Base-by-base conservation (phyloP, 73 alveolate species). In the Stentor roeselii region DNA sequence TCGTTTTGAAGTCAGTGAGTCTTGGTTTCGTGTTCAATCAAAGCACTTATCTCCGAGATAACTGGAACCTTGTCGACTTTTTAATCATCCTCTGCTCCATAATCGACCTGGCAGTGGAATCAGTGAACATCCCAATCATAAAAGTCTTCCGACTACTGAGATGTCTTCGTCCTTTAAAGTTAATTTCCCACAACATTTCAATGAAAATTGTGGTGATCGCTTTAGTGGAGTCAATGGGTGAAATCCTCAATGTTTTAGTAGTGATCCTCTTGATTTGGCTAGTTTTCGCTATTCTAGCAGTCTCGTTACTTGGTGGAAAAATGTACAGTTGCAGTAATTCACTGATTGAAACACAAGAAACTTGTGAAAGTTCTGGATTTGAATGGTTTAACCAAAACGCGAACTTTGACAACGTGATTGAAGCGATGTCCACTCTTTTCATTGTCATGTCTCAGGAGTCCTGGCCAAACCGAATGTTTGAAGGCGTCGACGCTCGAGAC, bases 391-490 rank as follows among this genome's bases (percentile, higher is more conserved):
- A 83, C 60, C 91, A 78, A 34, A 92, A 85, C 39, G 83, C 90
- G 61, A 92, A 96, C 86, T 97, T 91, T 89, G 98, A 97, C 82
- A 93, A 91, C 83, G 97, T 97, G 6, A 94, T 92, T 3, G 83
- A 90, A 58, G 96, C 98, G 3, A 86, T 97, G 94, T 61, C 96
- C 3, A 92, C 98, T 38, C 86, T 97, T 27, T 96, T 96, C 86
- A 94, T 94, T 3, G 87, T 97, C 76, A 82, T 97, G 37, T 87
- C 97, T 58, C 92, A 90, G 41, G 99, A 97, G 89, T 97, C 95
- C 27, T 97, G 99, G 99, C 98, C 98, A 39, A 93, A 90, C 38
- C 60, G 87, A 4, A 93, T 94, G 98, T 86, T 90, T 87, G 85
- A 83, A 50, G 92, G 87, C 59, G 75, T 90, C n/a, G 95, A 92